Evolutionary conservation across 176 grass and related monocot genomes (phyloP), one percentile per base, ranked within the genome.

Genomic region (Musa itinerans): DNA sequence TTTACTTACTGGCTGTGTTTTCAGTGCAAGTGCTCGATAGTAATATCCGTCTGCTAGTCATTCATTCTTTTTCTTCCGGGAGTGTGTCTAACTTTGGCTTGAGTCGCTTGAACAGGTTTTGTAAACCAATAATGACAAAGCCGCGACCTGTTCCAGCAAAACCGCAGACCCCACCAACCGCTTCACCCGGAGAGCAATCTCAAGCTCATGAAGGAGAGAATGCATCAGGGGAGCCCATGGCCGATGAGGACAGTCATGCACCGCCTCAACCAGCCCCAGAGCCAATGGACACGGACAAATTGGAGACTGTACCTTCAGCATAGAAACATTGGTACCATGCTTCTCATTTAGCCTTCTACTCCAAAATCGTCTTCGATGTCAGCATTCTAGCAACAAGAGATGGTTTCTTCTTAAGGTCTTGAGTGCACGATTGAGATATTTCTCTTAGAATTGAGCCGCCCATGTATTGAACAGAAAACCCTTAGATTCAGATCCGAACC

Each of bases 81-180:
- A 43, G 34, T 43, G 29, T 29, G 34, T 43, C 20, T 62, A 62
- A n/a, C 15, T 82, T 56, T 62, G 54, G 66, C 20, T 65, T 24
- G 24, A 24, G 24, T 24, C 24, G 24, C 24, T 24, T 84, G 24
- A 56, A 48, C 81, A 96, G 94, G 84, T 87, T 91, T 65, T 93
- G 94, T 80, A 97, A 86, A 66, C 94, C 90, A 1, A 97, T 97
- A 51, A 93, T 97, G 94, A 93, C 84, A 6, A 97, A 82, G 50
- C 93, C 93, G 14, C 68, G 4, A 43, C 34, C 34, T 43, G 34
- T 80, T 16, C 88, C 78, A 12, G 78, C 80, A 22, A 97, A 93
- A 57, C 80, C 78, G 1, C 88, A 86, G 71, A 87, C 90, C 1
- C 87, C 85, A 5, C 89, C 85, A 25, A 52, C 82, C 0, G 77